Conservation (phyloP, 2,329 filamentous ascomycete species). For the Didymella segeticola region DNA sequence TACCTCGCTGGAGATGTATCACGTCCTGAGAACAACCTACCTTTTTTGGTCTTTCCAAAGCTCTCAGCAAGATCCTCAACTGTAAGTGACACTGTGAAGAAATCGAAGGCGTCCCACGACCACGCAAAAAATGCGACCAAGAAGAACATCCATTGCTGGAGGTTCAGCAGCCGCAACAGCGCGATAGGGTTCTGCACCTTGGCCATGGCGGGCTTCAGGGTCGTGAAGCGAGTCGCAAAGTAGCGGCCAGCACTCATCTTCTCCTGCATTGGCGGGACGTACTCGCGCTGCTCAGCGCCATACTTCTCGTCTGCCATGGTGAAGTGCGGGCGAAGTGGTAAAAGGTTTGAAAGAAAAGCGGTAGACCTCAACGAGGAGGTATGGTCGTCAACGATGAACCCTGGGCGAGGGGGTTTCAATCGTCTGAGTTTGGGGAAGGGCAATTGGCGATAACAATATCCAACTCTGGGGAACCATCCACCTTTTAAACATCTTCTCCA, state of each 20-base stretch:
- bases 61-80: constrained; percentile 60
- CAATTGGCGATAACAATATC: background rate
- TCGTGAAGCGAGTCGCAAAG: constrained; percentile 59
- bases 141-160: constrained; percentile 67
- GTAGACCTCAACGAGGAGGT: background rate
- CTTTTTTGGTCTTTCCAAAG: constrained; percentile 60
- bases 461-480: constrained; percentile 4
- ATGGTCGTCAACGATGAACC: background rate
- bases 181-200: constrained; percentile 62
- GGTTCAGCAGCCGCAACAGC: constrained; percentile 58
- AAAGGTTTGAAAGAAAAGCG: no score
- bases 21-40: no score
- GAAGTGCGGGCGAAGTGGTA: background rate
- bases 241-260: constrained; percentile 53
- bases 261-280: constrained; percentile 11
- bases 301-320: constrained; percentile 34
- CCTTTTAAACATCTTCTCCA: constrained; percentile 7
- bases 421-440: background rate
- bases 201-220: constrained; percentile 63
- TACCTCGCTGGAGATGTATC: no score
- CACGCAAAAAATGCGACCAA: constrained; percentile 57
- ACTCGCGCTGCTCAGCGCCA: constrained; percentile 23
- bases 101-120: constrained; percentile 62
- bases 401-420: background rate
- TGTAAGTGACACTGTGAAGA: constrained; percentile 67